Base-by-base conservation (phyloP, 2,329 filamentous ascomycete species). In the Neofusicoccum kwambonambiense region DNA sequence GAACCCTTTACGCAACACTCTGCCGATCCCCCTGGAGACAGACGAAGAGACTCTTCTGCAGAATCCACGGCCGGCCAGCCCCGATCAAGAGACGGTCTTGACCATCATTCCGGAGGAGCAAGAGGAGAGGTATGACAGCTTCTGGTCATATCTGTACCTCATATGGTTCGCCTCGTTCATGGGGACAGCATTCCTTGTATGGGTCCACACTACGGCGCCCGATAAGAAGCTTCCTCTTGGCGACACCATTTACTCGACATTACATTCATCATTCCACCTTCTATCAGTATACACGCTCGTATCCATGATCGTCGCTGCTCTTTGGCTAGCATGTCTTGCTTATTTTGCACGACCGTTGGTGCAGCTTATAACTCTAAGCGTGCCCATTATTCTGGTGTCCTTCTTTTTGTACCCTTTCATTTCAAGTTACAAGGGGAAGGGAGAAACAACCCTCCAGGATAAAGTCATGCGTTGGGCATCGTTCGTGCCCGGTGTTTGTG, bases 331-430 rank as follows among this genome's bases (percentile, higher is more conserved):
- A 1, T 83, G 96, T 1, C 82, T 99, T 54, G 87, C 92, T 54
- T 95, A 93, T 4, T 97, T 96, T 77, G 91, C 96, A 22, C 87
- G 91, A 64, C 87, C 89, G n/a, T 81, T 98, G 62, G 91, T 97
- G 62, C 88, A 89, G 69, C 78, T 91, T 64, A 91, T 97, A 67
- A 79, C 97, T 42, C 81, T 97, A 45, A 90, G 91, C 0, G 93
- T 97, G 15, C 95, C 95, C 0, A 81, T 93, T 68, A 89, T 97
- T 34, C 85, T 97, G 65, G 86, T 95, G 68, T 93, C 92, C 0
- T 97, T 98, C 76, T 93, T 91, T 35, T 79, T 99, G 39, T 98
- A 98, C 74, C 90, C 95, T 0, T 89, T 99, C 69, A 86, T 97
- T 60, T 91, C 92, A 41, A 97, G 93, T 72, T 97, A 92, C 78